Conservation (phyloP, 441 rosid genomes). For the Hura crepitans region DNA sequence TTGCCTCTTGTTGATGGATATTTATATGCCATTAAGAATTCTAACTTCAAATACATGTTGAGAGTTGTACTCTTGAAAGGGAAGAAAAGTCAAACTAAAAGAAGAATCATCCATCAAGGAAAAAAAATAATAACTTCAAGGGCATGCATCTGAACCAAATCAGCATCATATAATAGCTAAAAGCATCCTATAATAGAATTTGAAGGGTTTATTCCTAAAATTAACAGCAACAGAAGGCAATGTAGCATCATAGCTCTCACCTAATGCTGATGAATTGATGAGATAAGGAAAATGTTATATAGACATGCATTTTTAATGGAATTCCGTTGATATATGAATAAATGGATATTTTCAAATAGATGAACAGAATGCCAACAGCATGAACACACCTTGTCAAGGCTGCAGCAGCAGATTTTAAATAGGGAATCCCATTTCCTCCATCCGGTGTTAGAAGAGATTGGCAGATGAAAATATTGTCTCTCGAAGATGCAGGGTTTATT, state of each 20-base stretch:
- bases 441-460: constrained; percentile 56
- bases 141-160: neutral
- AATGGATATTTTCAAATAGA: neutral
- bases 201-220: constrained; percentile 2
- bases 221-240: neutral
- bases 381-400: constrained; percentile 49
- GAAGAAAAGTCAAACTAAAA: neutral
- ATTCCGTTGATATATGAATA: neutral
- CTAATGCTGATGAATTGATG: neutral
- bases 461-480: constrained; percentile 56
- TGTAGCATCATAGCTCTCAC: neutral
- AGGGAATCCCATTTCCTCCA: constrained; percentile 58
- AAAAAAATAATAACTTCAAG: neutral
- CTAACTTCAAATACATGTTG: neutral
- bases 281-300: neutral
- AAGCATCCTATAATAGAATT: neutral
- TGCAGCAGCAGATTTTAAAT: constrained; percentile 54
- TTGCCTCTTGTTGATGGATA: neutral
- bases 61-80: neutral
- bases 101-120: constrained; percentile 3
- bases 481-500: constrained; percentile 37
- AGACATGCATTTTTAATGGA: neutral
- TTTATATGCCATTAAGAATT: neutral
- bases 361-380: neutral
- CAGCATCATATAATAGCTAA: neutral